Conservation (phyloP, 257 asterid species). For the Prunella vulgaris region DNA sequence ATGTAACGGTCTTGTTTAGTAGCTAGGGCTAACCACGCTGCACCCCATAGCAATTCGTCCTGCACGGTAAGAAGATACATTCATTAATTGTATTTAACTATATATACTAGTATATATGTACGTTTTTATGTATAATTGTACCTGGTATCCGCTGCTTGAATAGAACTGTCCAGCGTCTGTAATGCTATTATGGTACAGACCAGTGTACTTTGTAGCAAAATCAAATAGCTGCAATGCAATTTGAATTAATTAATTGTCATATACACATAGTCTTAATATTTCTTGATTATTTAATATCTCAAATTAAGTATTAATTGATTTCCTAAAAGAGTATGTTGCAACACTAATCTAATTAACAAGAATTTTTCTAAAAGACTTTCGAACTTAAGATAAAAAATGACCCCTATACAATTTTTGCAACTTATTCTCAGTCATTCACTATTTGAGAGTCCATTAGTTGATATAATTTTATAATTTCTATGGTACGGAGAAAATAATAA, state of each 20-base stretch:
- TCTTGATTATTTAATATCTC: too few relatives aligned
- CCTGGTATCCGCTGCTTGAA: slow-evolving; percentile 53
- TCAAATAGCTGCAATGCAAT: slow-evolving; percentile 39
- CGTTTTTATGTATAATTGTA: neutral
- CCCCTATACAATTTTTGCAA: too few relatives aligned
- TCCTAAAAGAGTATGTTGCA: too few relatives aligned
- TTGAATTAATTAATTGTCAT: neutral
- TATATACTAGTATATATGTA: neutral
- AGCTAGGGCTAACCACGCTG: slow-evolving; percentile 55
- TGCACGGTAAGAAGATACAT: slow-evolving; percentile 1
- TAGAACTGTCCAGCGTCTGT: slow-evolving; percentile 37
- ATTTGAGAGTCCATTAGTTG: too few relatives aligned
- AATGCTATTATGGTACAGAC: slow-evolving; percentile 46
- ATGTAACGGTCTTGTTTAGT: slow-evolving; percentile 31
- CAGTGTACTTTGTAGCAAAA: slow-evolving; percentile 39
- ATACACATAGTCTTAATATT: too few relatives aligned
- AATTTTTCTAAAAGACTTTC: too few relatives aligned
- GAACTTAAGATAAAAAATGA: too few relatives aligned
- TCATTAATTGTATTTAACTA: neutral
- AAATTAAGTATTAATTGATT: too few relatives aligned
- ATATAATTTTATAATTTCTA: too few relatives aligned
- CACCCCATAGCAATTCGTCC: slow-evolving; percentile 75
- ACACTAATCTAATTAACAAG: too few relatives aligned
- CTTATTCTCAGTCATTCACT: too few relatives aligned
- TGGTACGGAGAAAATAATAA: too few relatives aligned